Base-by-base conservation (phyloP, 2,329 filamentous ascomycete species). In the Lasiodiplodia citricola region DNA sequence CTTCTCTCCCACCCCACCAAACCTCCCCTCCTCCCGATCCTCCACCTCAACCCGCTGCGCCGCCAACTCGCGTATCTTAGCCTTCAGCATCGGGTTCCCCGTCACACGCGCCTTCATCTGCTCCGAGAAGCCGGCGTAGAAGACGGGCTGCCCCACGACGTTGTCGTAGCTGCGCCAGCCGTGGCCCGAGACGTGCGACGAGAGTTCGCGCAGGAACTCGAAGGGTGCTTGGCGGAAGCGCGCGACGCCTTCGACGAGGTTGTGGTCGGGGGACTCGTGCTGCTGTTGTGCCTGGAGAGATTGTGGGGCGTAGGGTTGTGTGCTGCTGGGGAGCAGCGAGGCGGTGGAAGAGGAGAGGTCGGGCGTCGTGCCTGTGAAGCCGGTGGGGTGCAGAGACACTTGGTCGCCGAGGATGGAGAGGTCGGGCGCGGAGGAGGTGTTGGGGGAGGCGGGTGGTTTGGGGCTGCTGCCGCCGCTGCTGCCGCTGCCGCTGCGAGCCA, bases 101-200 rank as follows among this genome's bases (percentile, higher is more conserved):
- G 97, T 83, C 35, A 98, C 91, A 74, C 87, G 86, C 25, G 84
- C 84, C 81, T 92, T 97, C 88, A 99, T 97, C 69, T 93, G 90
- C 72, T 97, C 95, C 35, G 90, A 91, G 81, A 97, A 99, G 31
- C 96, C 96, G 0, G 90, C 83, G 80, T 97, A 99, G 83, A 95
- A 98, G 71, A 97, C 91, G 11, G 94, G 93, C 78, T 97, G 94
- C 25, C 96, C 96, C 74, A 98, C 91, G 71, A 94, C 87, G 71
- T 91, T 85, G 76, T 98, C 93, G 83, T 99, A 99, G 70, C 92
- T 93, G 70, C 96, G 92, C 96, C 96, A 99, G 78, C 94, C 95
- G 63, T 92, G 91, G 67, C 96, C 96, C 14, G 93, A 95, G 71
- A 98, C 92, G 81, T 98, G 94, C 41, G 97, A 86, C 57, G 92